Conservation (phyloP, 2,329 filamentous ascomycete genomes). For the Penicillium brasilianum region DNA sequence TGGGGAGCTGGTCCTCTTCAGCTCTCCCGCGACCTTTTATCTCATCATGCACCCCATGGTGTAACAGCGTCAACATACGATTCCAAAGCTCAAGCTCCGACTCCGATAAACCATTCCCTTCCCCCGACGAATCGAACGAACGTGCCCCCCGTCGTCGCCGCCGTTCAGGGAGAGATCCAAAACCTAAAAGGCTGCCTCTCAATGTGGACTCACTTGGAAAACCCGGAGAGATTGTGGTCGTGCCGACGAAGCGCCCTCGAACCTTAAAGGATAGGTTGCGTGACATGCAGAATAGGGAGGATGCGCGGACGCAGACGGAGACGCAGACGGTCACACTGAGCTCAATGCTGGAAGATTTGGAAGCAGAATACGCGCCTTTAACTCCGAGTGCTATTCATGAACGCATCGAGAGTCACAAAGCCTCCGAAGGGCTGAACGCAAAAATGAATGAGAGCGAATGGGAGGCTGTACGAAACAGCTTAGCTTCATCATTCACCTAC, state of each 20-base stretch:
- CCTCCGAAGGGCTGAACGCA: conserved; percentile 29
- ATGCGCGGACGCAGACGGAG: neutral
- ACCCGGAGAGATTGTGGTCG: conserved; percentile 45
- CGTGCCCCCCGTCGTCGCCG: conserved; percentile 1
- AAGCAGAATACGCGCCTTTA: conserved; percentile 23
- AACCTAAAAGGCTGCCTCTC: conserved; percentile 29
- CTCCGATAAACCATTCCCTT: conserved; percentile 5
- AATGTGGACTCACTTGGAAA: conserved; percentile 43
- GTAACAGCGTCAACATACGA: neutral
- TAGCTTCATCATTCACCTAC: conserved; percentile 42
- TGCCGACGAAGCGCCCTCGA: conserved; percentile 33
- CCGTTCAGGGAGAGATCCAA: neutral
- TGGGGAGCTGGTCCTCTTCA: conserved; percentile 3
- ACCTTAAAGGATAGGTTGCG: conserved; percentile 10
- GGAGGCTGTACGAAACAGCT: conserved; percentile 35
- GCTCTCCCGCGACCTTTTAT: neutral
- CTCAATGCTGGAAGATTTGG: conserved; percentile 36
- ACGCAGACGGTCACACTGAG: conserved; percentile 18
- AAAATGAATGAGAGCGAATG: conserved; percentile 37
- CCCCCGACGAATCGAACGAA: conserved; percentile 3
- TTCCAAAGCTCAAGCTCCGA: conserved; percentile 17
- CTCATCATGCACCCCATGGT: neutral
- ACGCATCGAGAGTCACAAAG: conserved; percentile 37
- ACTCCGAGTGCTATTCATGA: conserved; percentile 25
- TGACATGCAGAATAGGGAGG: conserved; percentile 14